These are phyloP conservation scores for Lipomyces chichibuensis DNA, from an alignment of 805 yeast species.

Conservation along the genomic window DNA sequence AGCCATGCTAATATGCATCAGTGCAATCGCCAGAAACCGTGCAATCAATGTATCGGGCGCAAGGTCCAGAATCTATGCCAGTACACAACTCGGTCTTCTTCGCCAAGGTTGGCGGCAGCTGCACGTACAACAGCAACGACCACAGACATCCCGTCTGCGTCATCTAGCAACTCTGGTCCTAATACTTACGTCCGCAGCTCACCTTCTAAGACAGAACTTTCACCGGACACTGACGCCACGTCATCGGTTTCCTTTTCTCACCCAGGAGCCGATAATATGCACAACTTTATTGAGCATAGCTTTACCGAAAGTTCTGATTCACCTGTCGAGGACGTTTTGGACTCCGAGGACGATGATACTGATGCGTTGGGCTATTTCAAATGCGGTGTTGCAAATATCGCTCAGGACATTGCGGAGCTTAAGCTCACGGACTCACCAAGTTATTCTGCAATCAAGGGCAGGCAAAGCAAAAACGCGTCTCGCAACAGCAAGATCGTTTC, in stretches of 20 bases:
- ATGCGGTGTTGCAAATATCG: constrained; percentile 31
- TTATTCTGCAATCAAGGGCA: constrained; percentile 17
- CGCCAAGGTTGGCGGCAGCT: neutral
- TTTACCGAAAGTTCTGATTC: neutral
- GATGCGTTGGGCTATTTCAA: constrained; percentile 31
- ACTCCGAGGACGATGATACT: constrained; percentile 23
- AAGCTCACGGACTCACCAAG: constrained; percentile 27
- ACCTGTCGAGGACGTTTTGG: constrained; percentile 13
- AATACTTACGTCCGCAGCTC: neutral
- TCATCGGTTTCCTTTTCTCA: neutral
- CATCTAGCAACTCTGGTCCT: neutral
- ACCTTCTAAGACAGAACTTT: neutral
- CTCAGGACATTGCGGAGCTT: constrained; percentile 33
- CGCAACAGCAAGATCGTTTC: constrained; percentile 25
- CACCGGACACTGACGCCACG: neutral
- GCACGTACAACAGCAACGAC: neutral
- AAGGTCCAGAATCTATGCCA: constrained; percentile 27
- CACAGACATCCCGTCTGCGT: neutral
- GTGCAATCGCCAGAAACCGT: constrained; percentile 34
- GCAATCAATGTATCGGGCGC: constrained; percentile 31
- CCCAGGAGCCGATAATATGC: neutral
- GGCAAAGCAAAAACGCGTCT: constrained; percentile 14
- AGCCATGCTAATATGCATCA: neutral
- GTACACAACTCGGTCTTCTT: constrained; percentile 13
- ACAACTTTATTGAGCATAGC: neutral